Evolutionary conservation across 2,329 filamentous ascomycete species (phyloP).

Genomic region (Pestalotiopsis sp.): DNA sequence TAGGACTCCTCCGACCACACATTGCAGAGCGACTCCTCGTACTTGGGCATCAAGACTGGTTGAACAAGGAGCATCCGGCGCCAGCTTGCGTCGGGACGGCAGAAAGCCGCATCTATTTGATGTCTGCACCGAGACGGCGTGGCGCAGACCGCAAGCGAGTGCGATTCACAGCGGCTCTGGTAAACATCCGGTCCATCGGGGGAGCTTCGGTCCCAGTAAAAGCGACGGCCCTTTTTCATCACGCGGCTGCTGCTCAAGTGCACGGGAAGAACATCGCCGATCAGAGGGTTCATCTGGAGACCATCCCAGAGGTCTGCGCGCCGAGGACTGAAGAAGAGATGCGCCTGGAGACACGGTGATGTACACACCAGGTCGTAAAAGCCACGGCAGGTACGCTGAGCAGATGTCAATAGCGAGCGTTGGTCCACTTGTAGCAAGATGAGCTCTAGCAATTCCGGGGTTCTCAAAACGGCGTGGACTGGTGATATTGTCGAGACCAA

Average conservation of each 20-base stretch:
- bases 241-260: background rate
- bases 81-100: slow-evolving; percentile 9
- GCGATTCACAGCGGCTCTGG: background rate
- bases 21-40: background rate
- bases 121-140: background rate
- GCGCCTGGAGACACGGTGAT: slow-evolving; percentile 14
- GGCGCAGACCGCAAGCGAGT: background rate
- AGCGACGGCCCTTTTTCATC: background rate
- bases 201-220: background rate
- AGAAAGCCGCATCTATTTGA: background rate
- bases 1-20: background rate
- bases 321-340: slow-evolving; percentile 15
- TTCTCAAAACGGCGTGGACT: background rate
- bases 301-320: background rate
- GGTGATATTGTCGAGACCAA: background rate
- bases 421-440: slow-evolving; percentile 14
- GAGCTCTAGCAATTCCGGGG: slow-evolving; percentile 17
- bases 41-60: background rate
- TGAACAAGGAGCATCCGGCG: background rate
- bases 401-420: slow-evolving; percentile 15
- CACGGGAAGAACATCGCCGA: background rate
- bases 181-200: background rate
- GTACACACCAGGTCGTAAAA: slow-evolving; percentile 9
- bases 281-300: slow-evolving; percentile 4
- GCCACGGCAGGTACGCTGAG: slow-evolving; percentile 10